Evolutionary conservation across 306 rosid genomes (phyloP), one percentile per base, ranked within the genome.

Genomic region (Senna tora): DNA sequence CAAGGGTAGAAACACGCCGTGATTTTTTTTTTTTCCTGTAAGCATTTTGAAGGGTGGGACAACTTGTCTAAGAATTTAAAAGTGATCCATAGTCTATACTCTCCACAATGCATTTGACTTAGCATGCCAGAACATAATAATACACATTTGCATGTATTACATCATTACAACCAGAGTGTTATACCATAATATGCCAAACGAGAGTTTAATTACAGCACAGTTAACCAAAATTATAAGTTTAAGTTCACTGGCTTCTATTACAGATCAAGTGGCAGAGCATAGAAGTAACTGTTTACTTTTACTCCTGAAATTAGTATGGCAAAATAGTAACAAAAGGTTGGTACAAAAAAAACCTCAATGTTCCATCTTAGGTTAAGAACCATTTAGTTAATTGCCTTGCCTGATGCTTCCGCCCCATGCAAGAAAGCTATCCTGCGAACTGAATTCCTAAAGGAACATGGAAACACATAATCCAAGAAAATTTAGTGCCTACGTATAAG

Each of bases 371-470:
- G 30, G 30, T 43, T 17, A 75, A 28, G 79, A 67, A 79, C 55
- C 67, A 56, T 52, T 50, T 41, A 89, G 85, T 82, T 84, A 10
- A 67, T 49, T 63, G 70, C 20, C 74, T 82, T 85, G 83, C 76
- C 47, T n/a, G n/a, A n/a, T n/a, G n/a, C n/a, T n/a, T 46, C 69
- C 84, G 57, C 93, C 93, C 83, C 85, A 90, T 6, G 91, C 55
- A 50, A 66, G 17, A 67, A 80, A 87, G 82, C 93, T 90, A 11
- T 90, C 93, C 75, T 90, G 91, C 32, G 96, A 90, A 22, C 88
- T 77, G 4, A 90, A 90, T 1, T 87, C 93, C 96, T 87, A 54
- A 54, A 82, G 33, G 72, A 71, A 25, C 30, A 25, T 25, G 30
- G 30, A 25, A 25, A 25, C 30, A 73, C 76, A n/a, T n/a, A 53